These are phyloP conservation scores for Coemansia sp. DNA, from an alignment of 192 early-diverging fungal genomes.

Conservation along the genomic window DNA sequence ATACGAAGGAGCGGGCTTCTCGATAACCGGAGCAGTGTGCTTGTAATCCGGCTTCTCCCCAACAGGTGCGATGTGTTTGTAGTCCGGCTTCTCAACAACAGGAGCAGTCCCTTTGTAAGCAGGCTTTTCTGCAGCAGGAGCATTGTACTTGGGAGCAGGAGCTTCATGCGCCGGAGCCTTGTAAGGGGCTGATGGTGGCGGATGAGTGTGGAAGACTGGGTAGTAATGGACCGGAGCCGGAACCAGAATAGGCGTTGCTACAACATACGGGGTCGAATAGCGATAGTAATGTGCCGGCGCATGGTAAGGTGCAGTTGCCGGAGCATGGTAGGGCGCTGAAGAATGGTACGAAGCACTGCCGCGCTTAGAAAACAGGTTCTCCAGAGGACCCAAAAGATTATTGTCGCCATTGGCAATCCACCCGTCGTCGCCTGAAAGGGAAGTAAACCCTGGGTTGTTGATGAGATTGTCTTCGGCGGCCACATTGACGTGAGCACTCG, in stretches of 20 bases:
- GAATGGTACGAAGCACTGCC: conserved; percentile 14
- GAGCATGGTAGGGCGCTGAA: conserved; percentile 9
- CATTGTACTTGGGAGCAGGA: no score
- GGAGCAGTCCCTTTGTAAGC: conserved; percentile 2
- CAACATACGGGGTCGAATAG: conserved; percentile 6
- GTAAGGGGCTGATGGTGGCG: conserved; percentile 1
- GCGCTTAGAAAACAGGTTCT: conserved; percentile 24
- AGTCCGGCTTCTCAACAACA: conserved; percentile 4
- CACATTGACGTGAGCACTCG: conserved; percentile 20
- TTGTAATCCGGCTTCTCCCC: no score
- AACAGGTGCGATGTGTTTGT: no score
- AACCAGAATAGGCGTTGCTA: conserved; percentile 8
- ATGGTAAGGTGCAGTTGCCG: neutral
- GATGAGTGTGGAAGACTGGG: conserved; percentile 5
- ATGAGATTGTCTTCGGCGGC: conserved; percentile 21
- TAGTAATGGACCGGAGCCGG: conserved; percentile 18
- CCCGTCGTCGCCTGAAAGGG: conserved; percentile 26
- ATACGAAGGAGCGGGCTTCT: neutral
- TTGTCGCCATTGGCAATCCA: conserved; percentile 33
- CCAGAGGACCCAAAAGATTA: conserved; percentile 21
- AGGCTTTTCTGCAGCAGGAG: conserved; percentile 1
- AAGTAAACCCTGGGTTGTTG: conserved; percentile 24
- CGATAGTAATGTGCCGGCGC: conserved; percentile 15
- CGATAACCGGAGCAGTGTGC: no score
- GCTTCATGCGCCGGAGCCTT: conserved; percentile 15